Evolutionary conservation across 495 filamentous ascomycete species (phyloP), one percentile per base, ranked within the genome.

Genomic region (Pyronema omphalodes): DNA sequence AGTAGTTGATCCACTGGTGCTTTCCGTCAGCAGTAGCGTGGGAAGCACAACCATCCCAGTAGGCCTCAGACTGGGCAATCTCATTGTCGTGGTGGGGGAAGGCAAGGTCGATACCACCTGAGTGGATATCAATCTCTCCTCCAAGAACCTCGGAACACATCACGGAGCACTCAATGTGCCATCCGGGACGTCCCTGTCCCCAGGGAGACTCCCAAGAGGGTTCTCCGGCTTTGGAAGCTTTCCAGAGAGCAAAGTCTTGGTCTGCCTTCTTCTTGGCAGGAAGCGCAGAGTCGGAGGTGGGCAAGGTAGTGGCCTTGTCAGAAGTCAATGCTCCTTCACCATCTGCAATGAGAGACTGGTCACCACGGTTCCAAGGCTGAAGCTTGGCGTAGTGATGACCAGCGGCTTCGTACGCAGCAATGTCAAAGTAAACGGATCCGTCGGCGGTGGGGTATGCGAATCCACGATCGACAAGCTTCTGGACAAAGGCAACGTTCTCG

Each of bases 41-140:
- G 14, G 36, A 33, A 8, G 47, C 61, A 44, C 53, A 63, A 46
- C 62, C 58, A 54, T 65, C 59, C 63, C 63, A 96, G 67, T 87
- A 94, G 23, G 88, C 91, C 67, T 95, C 89, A 58, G 81, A 86
- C 69, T 96, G 91, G 0, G 91, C 91, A 47, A 95, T 70, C 68
- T 95, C 89, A 57, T 94, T 96, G 65, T 95, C 91, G 63, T 95
- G 91, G 68, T 98, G 91, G 0, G 91, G 91, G 67, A 96, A 96
- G 6, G 82, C 81, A 51, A 96, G 74, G 67, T 98, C 91, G 51
- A 94, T 82, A 37, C 91, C 91, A 7, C 91, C 91, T 17, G 84
- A 89, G 66, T 96, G 88, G 49, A 96, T 84, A 68, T 98, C 91
- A 67, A 98, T 83, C 52, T 77, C 71, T 41, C 77, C 71, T 7